These are phyloP conservation scores for Trichoderma sp. DNA, from an alignment of 2,329 filamentous ascomycete genomes.

Conservation along the genomic window DNA sequence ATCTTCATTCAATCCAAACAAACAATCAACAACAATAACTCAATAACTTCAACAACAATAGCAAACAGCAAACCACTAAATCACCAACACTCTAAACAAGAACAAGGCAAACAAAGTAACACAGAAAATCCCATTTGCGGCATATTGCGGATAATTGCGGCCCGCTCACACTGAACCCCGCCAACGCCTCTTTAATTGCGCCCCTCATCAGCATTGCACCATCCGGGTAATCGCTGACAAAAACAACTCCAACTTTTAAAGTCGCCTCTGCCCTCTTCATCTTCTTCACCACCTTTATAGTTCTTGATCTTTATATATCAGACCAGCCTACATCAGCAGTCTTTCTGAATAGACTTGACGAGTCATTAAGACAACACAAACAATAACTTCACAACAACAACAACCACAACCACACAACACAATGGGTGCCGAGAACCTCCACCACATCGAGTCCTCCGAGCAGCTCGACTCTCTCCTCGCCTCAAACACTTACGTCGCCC, in stretches of 20 bases:
- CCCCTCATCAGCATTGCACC: conserved; percentile 3
- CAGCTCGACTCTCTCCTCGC: conserved; percentile 42
- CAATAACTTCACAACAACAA: neutral
- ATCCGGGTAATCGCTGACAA: neutral
- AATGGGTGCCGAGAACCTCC: conserved; percentile 25
- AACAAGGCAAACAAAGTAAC: neutral
- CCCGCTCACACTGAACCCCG: neutral
- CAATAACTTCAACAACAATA: neutral
- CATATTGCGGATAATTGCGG: conserved; percentile 16
- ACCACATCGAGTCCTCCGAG: conserved; percentile 33
- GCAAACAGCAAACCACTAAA: neutral
- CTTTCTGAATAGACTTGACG: neutral
- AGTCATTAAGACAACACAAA: neutral
- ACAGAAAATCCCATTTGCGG: neutral
- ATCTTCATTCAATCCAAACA: neutral
- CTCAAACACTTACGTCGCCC: conserved; percentile 43
- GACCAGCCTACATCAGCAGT: neutral
- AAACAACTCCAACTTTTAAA: neutral
- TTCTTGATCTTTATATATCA: neutral
- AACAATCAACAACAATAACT: neutral
- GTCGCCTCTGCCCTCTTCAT: neutral
- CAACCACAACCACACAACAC: neutral
- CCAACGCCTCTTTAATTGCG: neutral
- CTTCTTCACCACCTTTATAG: neutral
- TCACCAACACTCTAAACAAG: neutral